A percentile compares a stretch with the other conserved stretches of the same genome.
These are phyloP conservation scores for Nyssa sinensis DNA, from an alignment of 148 eudicot genomes.

Conservation along the genomic window DNA sequence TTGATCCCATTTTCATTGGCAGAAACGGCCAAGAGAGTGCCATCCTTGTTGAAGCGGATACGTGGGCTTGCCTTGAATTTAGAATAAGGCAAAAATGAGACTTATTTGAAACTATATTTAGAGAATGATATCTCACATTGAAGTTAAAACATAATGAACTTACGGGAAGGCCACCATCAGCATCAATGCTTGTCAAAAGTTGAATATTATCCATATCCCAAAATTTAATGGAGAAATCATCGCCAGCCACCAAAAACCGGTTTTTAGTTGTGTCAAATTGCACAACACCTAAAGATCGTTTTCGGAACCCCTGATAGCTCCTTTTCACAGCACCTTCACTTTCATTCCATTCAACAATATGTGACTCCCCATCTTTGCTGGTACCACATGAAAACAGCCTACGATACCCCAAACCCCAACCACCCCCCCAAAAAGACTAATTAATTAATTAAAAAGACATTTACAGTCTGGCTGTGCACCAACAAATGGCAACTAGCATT, in stretches of 20 bases:
- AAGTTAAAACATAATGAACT: conserved; percentile 21
- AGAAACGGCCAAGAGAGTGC: conserved; percentile 77
- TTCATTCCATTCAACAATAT: conserved; percentile 93
- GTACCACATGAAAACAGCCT: conserved; percentile 94
- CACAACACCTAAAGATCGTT: conserved; percentile 66
- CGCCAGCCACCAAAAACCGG: conserved; percentile 78
- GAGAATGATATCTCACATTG: not conserved
- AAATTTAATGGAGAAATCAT: conserved; percentile 71
- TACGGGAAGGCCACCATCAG: conserved; percentile 87
- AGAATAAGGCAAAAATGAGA: conserved; percentile 11
- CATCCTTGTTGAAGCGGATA: conserved; percentile 88
- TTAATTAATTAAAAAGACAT: not conserved
- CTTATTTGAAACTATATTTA: not conserved
- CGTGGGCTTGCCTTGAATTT: conserved; percentile 72
- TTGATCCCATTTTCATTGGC: conserved; percentile 76
- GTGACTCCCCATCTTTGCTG: conserved; percentile 80
- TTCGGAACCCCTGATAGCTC: conserved; percentile 70
- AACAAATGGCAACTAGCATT: not conserved
- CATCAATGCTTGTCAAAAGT: conserved; percentile 66
- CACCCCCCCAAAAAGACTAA: conserved; percentile 4
- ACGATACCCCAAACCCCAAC: conserved; percentile 15
- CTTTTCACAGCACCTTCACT: conserved; percentile 83
- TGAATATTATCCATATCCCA: conserved; percentile 96
- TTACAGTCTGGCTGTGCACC: conserved; percentile 4
- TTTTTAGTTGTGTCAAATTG: conserved; percentile 79